These are phyloP conservation scores for Colletotrichum spaethianum DNA, from an alignment of 2,329 filamentous ascomycete species.

Conservation along the genomic window DNA sequence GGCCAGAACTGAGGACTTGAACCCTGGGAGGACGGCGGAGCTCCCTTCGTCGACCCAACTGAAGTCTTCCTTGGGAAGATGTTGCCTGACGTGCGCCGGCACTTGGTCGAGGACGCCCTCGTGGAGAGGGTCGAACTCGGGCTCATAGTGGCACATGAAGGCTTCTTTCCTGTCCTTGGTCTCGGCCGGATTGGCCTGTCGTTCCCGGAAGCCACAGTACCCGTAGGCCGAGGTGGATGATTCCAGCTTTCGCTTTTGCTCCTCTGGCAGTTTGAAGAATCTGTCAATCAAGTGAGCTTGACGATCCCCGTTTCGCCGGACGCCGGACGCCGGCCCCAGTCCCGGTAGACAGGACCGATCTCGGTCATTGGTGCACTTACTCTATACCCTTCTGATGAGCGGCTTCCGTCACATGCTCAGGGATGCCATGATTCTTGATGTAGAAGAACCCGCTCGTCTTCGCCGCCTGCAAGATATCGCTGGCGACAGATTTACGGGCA, in stretches of 20 bases:
- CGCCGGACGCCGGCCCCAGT: constrained; percentile 4
- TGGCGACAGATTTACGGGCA: constrained; percentile 54
- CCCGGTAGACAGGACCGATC: constrained; percentile 40
- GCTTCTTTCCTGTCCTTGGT: constrained; percentile 48
- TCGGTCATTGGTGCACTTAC: constrained; percentile 48
- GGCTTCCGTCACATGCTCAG: constrained; percentile 48
- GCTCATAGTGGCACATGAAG: constrained; percentile 55
- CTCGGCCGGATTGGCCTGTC: constrained; percentile 44
- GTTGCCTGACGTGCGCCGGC: constrained; percentile 33
- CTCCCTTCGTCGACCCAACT: constrained; percentile 43
- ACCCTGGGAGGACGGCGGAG: constrained; percentile 52
- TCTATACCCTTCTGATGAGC: constrained; percentile 43
- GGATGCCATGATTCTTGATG: constrained; percentile 60
- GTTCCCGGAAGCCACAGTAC: constrained; percentile 34
- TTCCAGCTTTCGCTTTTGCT: constrained; percentile 47
- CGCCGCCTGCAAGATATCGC: constrained; percentile 55
- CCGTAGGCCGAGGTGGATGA: constrained; percentile 44
- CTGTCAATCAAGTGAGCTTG: constrained; percentile 44
- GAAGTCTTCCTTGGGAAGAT: constrained; percentile 40
- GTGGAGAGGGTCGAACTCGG: constrained; percentile 54
- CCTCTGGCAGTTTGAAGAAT: constrained; percentile 49
- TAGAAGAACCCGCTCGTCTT: constrained; percentile 64
- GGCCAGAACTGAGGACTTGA: constrained; percentile 58
- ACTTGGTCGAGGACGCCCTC: constrained; percentile 22
- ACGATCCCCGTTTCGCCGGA: no score